phyloP scores from a whole-genome alignment of 2,329 filamentous ascomycete genomes.

The Fusarium papillatum region DNA sequence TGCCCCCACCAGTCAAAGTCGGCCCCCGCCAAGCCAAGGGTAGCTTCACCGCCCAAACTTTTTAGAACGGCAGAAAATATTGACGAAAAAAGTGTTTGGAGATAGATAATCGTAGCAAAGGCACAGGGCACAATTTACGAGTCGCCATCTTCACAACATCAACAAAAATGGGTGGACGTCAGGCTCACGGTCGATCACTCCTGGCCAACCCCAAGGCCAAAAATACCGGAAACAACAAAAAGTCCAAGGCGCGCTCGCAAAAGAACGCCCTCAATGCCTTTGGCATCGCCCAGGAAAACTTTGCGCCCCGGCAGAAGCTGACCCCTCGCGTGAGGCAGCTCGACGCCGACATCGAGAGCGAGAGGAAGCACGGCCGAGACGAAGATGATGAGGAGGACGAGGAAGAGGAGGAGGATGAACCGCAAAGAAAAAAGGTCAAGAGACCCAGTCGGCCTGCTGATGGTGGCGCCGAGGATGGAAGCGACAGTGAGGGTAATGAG shows the following conservation, averaged over 20 bases:
- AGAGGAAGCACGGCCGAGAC: slow-evolving; percentile 59
- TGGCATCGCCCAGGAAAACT: slow-evolving; percentile 67
- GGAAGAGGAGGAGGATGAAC: slow-evolving; percentile 65
- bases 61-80: slow-evolving; percentile 43
- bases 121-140: slow-evolving; percentile 34
- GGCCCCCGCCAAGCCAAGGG: slow-evolving; percentile 41
- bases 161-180: slow-evolving; percentile 68
- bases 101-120: slow-evolving; percentile 3
- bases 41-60: slow-evolving; percentile 44
- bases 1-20: slow-evolving; percentile 18
- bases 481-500: slow-evolving; percentile 87
- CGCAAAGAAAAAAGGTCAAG: slow-evolving; percentile 56
- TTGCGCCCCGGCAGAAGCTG: slow-evolving; percentile 61
- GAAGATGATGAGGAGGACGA: slow-evolving; percentile 61
- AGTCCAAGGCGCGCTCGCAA: slow-evolving; percentile 63
- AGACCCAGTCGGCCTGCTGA: slow-evolving; percentile 56
- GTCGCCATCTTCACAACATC: slow-evolving; percentile 6
- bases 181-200: slow-evolving; percentile 69
- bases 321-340: slow-evolving; percentile 66
- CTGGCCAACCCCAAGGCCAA: slow-evolving; percentile 54
- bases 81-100: slow-evolving; percentile 31
- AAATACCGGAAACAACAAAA: slow-evolving; percentile 48
- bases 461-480: slow-evolving; percentile 78
- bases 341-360: slow-evolving; percentile 60
- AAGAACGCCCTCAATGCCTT: slow-evolving; percentile 70